A percentile compares a stretch with the other conserved stretches of the same genome.
phyloP scores from a whole-genome alignment of 495 filamentous ascomycete genomes.

The Penicillium cataractarum region DNA sequence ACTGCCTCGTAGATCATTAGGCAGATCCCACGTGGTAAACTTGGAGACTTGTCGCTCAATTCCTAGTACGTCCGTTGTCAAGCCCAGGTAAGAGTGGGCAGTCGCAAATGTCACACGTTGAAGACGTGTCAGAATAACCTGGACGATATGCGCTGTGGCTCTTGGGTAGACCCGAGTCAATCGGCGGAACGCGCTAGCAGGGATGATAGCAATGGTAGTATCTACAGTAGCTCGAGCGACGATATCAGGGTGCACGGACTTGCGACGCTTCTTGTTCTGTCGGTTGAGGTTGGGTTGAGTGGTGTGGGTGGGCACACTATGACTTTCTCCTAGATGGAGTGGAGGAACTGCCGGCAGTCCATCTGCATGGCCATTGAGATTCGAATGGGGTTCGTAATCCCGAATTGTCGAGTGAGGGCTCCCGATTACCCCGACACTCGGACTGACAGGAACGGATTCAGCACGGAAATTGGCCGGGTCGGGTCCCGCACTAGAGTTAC shows the following conservation, averaged over 20 bases:
- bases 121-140: slow-evolving; percentile 91
- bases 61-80: slow-evolving; percentile 86
- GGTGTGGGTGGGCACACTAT: slow-evolving; percentile 26
- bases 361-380: slow-evolving; percentile 27
- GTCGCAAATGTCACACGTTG: slow-evolving; percentile 94
- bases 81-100: slow-evolving; percentile 88
- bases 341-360: slow-evolving; percentile 66
- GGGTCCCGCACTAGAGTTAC: slow-evolving; percentile 38
- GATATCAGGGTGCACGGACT: slow-evolving; percentile 94
- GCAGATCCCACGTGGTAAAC: slow-evolving; percentile 88
- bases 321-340: slow-evolving; percentile 65
- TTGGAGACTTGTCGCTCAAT: slow-evolving; percentile 91
- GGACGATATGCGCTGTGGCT: slow-evolving; percentile 95
- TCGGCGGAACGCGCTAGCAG: slow-evolving; percentile 90
- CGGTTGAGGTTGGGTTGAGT: slow-evolving; percentile 11
- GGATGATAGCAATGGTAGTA: slow-evolving; percentile 97
- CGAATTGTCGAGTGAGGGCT: slow-evolving; percentile 34
- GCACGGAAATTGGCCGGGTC: slow-evolving; percentile 38
- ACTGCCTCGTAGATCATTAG: slow-evolving; percentile 85
- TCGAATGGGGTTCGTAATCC: slow-evolving; percentile 24
- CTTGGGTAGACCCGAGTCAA: slow-evolving; percentile 94
- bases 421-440: slow-evolving; percentile 40
- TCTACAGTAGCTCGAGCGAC: slow-evolving; percentile 95
- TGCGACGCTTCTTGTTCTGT: slow-evolving; percentile 44
- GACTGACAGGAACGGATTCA: slow-evolving; percentile 51